Conservation (phyloP, 2,329 filamentous ascomycete genomes). For the Sphaerostilbella broomeana region DNA sequence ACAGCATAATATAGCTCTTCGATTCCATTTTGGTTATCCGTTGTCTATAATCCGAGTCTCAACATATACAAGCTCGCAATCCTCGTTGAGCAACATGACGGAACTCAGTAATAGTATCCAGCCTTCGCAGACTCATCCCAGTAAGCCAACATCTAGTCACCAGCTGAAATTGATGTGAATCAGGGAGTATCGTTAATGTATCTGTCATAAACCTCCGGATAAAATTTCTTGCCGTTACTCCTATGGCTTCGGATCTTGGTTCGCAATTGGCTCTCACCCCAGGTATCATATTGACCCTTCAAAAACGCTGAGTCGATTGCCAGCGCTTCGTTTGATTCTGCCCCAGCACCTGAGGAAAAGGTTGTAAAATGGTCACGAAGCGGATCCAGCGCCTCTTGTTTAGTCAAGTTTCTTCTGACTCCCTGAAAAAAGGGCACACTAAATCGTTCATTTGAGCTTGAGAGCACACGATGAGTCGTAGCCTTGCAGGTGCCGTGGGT, state of each 20-base stretch:
- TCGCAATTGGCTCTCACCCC: constrained; percentile 48
- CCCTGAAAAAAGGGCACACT: constrained; percentile 45
- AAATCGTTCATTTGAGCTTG: constrained; percentile 29
- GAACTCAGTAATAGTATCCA: too few species aligned
- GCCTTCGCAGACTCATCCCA: too few species aligned
- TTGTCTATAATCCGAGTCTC: too few species aligned
- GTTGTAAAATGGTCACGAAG: constrained; percentile 33
- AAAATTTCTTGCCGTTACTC: constrained; percentile 41
- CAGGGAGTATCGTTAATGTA: constrained; percentile 42
- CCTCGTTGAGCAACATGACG: too few species aligned
- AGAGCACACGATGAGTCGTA: constrained; percentile 41
- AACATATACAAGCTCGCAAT: too few species aligned
- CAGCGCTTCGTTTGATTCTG: constrained; percentile 30
- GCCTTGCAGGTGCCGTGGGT: constrained; percentile 48
- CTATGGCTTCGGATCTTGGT: constrained; percentile 48
- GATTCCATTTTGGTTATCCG: too few species aligned
- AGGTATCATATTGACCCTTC: constrained; percentile 44
- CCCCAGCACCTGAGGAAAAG: constrained; percentile 11
- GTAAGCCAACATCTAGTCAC: too few species aligned
- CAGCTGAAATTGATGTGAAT: too few species aligned
- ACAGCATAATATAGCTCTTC: too few species aligned
- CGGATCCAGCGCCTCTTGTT: constrained; percentile 33
- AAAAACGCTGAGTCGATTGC: constrained; percentile 44
- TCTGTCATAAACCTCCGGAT: constrained; percentile 39
- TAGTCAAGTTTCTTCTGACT: constrained; percentile 39